These are phyloP conservation scores for Leccinum boreale DNA, from an alignment of 768 basidiomycete genomes.

Conservation along the genomic window DNA sequence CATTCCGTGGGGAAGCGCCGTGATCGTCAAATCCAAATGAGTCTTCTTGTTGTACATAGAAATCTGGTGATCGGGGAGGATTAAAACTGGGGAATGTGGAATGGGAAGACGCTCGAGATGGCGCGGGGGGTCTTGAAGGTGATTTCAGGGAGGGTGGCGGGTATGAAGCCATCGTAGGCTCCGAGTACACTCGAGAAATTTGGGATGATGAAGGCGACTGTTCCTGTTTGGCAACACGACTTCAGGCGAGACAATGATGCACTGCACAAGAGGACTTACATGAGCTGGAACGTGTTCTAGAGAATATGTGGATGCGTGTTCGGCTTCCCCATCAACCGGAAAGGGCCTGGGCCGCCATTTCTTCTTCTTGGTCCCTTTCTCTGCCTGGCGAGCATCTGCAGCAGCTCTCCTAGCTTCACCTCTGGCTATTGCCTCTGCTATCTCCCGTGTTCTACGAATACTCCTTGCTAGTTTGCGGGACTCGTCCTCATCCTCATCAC, in stretches of 20 bases:
- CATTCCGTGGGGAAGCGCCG: background rate
- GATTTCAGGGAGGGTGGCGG: constrained; percentile 5
- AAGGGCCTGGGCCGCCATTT: constrained; percentile 24
- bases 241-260: background rate
- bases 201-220: background rate
- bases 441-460: constrained; percentile 31
- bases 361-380: constrained; percentile 11
- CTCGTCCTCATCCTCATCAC: constrained; percentile 41
- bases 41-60: constrained; percentile 15
- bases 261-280: constrained; percentile 13
- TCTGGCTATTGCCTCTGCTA: constrained; percentile 16
- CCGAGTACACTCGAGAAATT: constrained; percentile 10
- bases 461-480: constrained; percentile 32
- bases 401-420: constrained; percentile 18
- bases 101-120: constrained; percentile 10
- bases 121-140: background rate
- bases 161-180: constrained; percentile 7
- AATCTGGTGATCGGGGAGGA: constrained; percentile 10
- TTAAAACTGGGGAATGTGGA: constrained; percentile 2
- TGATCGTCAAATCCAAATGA: constrained; percentile 9
- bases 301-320: background rate
- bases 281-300: background rate
- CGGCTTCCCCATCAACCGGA: constrained; percentile 14
- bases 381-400: constrained; percentile 12
- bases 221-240: constrained; percentile 5